A percentile compares a stretch with the other conserved stretches of the same genome.
These are phyloP conservation scores for Xylaria digitata DNA, from an alignment of 2,329 filamentous ascomycete genomes.

Conservation along the genomic window DNA sequence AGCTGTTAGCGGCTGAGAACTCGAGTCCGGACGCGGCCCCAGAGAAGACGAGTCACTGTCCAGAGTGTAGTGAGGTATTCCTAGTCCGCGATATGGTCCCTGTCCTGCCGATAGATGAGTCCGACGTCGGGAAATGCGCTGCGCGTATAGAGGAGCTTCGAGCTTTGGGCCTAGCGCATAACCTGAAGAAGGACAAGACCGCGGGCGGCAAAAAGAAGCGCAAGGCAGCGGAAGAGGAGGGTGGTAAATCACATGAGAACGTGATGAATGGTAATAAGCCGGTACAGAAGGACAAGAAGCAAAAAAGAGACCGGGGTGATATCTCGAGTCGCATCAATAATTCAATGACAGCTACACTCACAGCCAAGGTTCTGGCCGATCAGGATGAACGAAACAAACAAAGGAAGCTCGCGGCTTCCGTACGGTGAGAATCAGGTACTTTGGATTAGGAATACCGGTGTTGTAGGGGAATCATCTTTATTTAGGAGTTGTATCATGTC, in stretches of 20 bases:
- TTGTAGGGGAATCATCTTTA: not conserved
- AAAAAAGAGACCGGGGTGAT: conserved; percentile 49
- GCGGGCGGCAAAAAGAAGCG: conserved; percentile 76
- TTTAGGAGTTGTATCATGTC: conserved; percentile 3
- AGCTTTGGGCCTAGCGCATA: conserved; percentile 81
- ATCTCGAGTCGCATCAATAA: conserved; percentile 81
- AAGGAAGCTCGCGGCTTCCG: conserved; percentile 69
- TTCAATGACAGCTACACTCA: conserved; percentile 83
- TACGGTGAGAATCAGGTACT: conserved; percentile 23
- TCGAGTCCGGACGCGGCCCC: not conserved
- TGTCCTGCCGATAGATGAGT: conserved; percentile 77
- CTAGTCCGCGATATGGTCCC: conserved; percentile 81
- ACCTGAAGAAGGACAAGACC: conserved; percentile 81
- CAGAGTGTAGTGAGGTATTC: conserved; percentile 82
- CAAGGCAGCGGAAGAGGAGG: conserved; percentile 54
- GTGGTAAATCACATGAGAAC: conserved; percentile 49
- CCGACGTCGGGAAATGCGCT: conserved; percentile 75
- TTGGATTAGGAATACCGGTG: not conserved
- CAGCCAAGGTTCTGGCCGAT: conserved; percentile 86
- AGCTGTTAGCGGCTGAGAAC: conserved; percentile 62
- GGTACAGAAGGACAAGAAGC: conserved; percentile 64
- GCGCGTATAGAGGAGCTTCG: conserved; percentile 75
- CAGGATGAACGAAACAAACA: conserved; percentile 85
- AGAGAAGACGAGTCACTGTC: conserved; percentile 64
- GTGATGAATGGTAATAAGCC: conserved; percentile 28